Conservation (phyloP, 2,329 filamentous ascomycete genomes). For the Ascochyta fabae region DNA sequence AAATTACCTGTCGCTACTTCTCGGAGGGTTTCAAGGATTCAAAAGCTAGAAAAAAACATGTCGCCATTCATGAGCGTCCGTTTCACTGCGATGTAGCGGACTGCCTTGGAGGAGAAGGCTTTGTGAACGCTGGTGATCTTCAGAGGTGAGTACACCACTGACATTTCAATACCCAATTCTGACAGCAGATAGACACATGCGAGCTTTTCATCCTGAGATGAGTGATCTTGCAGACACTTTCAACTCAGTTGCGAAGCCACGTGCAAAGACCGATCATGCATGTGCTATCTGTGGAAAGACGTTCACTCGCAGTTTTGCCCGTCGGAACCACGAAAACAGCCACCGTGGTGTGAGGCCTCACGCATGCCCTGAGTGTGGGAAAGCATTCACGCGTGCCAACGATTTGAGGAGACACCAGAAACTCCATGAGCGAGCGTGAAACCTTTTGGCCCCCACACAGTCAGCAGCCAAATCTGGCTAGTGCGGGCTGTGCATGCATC, state of each 20-base stretch:
- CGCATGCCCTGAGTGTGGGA: conserved; percentile 37
- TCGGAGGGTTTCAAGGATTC: conserved; percentile 50
- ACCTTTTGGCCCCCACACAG: conserved; percentile 7
- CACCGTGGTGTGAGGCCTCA: conserved; percentile 42
- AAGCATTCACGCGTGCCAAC: conserved; percentile 33
- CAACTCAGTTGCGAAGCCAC: conserved; percentile 14
- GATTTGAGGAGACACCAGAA: conserved; percentile 35
- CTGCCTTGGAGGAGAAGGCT: conserved; percentile 50
- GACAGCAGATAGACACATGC: conserved; percentile 20
- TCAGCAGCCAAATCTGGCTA: conserved; percentile 3
- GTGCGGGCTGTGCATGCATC: conserved; percentile 10
- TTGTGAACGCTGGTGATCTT: conserved; percentile 49
- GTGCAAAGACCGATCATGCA: conserved; percentile 28
- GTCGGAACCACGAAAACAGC: conserved; percentile 45
- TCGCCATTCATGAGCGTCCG: conserved; percentile 51
- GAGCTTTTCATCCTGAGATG: conserved; percentile 35
- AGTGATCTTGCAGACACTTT: conserved; percentile 32
- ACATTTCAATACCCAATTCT: not conserved
- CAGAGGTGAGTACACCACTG: conserved; percentile 29
- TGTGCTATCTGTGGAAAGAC: conserved; percentile 48
- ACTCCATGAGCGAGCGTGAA: conserved; percentile 24
- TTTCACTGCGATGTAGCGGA: conserved; percentile 47
- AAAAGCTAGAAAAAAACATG: conserved; percentile 45
- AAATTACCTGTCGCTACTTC: conserved; percentile 53
- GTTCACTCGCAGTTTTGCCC: conserved; percentile 50